Percentiles rank a stretch among this genome's conserved stretches.
phyloP scores from a whole-genome alignment of 2,329 filamentous ascomycete species.

The Fonsecaea erecta region DNA sequence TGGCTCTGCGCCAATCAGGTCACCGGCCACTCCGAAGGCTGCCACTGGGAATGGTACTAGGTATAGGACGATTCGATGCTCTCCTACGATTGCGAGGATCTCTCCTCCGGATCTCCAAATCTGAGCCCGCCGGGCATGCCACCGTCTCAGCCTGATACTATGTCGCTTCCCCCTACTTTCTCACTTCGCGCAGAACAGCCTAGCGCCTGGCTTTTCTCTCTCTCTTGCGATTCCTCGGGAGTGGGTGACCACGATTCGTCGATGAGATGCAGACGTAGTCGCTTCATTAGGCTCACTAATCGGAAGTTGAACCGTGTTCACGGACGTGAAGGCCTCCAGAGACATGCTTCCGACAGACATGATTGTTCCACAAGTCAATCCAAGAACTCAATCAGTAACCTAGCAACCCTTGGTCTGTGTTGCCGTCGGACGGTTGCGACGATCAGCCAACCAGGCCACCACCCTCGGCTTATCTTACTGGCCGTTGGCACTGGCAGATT shows the following conservation, averaged over 20 bases:
- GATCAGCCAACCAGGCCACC: not conserved
- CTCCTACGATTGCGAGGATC: constrained; percentile 5
- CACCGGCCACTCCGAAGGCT: not conserved
- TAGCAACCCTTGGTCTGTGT: constrained; percentile 8
- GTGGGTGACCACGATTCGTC: not conserved
- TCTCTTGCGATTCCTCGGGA: not conserved
- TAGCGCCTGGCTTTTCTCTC: not conserved
- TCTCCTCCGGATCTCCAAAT: constrained; percentile 8
- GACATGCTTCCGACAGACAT: not conserved
- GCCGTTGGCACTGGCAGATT: not conserved
- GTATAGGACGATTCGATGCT: not conserved
- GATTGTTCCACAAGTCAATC: constrained; percentile 15
- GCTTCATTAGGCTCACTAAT: not conserved
- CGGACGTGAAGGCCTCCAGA: not conserved
- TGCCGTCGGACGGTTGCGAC: not conserved
- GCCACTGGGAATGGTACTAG: not conserved
- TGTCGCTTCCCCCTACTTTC: not conserved
- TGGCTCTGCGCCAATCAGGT: not conserved
- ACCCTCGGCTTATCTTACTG: not conserved
- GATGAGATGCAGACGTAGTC: constrained; percentile 1
- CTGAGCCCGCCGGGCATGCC: constrained; percentile 1
- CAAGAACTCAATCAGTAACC: constrained; percentile 7
- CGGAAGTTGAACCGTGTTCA: not conserved
- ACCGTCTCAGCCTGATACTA: constrained; percentile 27
- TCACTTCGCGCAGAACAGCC: not conserved